Evolutionary conservation across 2,329 filamentous ascomycete genomes (phyloP), one percentile per base, ranked within the genome.

Genomic region (Penicillium hordei): DNA sequence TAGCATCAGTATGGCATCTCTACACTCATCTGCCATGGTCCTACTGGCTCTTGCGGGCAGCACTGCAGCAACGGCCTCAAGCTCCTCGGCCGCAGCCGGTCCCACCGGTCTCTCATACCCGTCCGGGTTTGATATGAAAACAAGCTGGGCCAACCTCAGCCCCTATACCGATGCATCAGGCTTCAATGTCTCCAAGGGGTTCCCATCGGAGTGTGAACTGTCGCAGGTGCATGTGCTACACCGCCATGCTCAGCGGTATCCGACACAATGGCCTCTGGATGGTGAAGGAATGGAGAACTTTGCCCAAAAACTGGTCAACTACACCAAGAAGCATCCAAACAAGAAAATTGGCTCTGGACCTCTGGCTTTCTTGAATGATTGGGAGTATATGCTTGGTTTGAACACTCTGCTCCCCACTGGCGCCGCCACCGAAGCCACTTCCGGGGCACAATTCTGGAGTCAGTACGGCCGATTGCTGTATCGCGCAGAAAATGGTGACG

Each of bases 191-290:
- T 49, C 65, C 9, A 65, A 65, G 12, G 81, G 81, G 19, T 77
- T 84, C 15, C 83, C 83, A 2, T 70, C 76, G 43, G 81, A 80
- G 21, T 85, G 83, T 68, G 81, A 83, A 66, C 70, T 85, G 55
- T 79, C 81, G 55, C 81, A 83, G 65, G 81, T 75, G 1, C 81
- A 83, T 62, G 72, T 77, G 4, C 74, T 86, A 7, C 82, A 84
- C 65, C 76, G 83, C 25, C 83, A 85, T 66, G 79, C 81, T 0
- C 74, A 84, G 59, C 76, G 83, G 31, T 84, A 83, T 48, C 80
- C 81, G 4, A 81, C 76, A 2, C 50, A 72, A 17, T 73, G 69
- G 60, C 70, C 70, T 25, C 76, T 81, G 56, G 82, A 85, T 62
- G 82, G 80, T 1, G 63, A 60, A 17, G 82, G 81, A 60, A 77